Conservation (phyloP, 129 eudicot genomes). For the Flaveria brownii region DNA sequence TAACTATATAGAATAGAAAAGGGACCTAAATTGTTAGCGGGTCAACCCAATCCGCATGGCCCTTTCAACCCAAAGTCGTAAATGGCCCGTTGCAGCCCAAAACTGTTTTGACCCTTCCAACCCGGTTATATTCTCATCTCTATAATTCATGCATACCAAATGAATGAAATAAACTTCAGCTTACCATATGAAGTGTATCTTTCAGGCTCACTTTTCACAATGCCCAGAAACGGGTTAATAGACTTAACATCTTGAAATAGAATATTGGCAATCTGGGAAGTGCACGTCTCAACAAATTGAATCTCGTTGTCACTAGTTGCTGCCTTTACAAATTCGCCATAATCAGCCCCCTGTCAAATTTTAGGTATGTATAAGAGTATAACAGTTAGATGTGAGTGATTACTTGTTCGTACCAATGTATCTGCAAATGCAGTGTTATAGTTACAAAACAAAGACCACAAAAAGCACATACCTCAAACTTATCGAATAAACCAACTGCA, state of each 20-base stretch:
- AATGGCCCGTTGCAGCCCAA: background rate
- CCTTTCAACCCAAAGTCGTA: background rate
- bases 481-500: slow-evolving; percentile 65
- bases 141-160: background rate
- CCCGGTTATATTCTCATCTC: background rate
- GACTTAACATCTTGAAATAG: slow-evolving; percentile 53
- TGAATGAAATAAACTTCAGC: slow-evolving; percentile 24
- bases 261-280: slow-evolving; percentile 47
- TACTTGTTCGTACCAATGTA: background rate
- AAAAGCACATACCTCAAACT: slow-evolving; percentile 61
- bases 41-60: background rate
- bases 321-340: slow-evolving; percentile 77
- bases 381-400: slow-evolving; percentile 10
- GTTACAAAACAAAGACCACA: background rate
- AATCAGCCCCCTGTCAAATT: slow-evolving; percentile 59
- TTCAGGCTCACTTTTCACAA: slow-evolving; percentile 86
- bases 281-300: slow-evolving; percentile 76
- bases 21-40: background rate
- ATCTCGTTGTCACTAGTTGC: slow-evolving; percentile 72
- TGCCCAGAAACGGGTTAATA: slow-evolving; percentile 55
- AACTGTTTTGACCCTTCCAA: background rate
- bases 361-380: background rate
- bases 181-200: slow-evolving; percentile 78
- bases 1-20: background rate
- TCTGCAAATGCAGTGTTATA: background rate